Percentiles rank a stretch among this genome's conserved stretches.
phyloP scores from a whole-genome alignment of 2,329 filamentous ascomycete genomes.

The Stemphylium lycopersici region DNA sequence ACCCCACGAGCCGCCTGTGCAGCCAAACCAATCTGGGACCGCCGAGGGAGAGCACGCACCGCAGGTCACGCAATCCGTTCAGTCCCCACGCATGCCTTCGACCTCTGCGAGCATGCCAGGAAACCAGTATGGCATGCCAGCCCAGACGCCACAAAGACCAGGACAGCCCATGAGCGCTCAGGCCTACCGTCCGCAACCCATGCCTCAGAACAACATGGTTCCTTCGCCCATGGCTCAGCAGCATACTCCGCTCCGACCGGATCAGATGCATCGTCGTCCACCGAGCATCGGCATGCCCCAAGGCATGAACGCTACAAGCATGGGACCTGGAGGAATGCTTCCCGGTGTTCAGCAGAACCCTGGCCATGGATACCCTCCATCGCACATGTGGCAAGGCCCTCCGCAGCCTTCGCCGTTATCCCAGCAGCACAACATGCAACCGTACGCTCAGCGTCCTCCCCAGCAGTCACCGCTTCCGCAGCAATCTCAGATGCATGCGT shows the following conservation, averaged over 20 bases:
- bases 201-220: slow-evolving; percentile 72
- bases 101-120: slow-evolving; percentile 62
- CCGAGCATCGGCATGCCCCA: slow-evolving; percentile 55
- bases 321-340: slow-evolving; percentile 48
- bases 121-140: slow-evolving; percentile 63
- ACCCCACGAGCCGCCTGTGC: slow-evolving; percentile 75
- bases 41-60: slow-evolving; percentile 48
- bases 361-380: slow-evolving; percentile 54
- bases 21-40: slow-evolving; percentile 52
- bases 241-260: slow-evolving; percentile 63
- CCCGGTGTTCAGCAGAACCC: slow-evolving; percentile 49
- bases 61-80: slow-evolving; percentile 52
- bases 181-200: slow-evolving; percentile 73
- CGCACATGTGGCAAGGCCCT: slow-evolving; percentile 58
- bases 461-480: slow-evolving; percentile 54
- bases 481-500: slow-evolving; percentile 57
- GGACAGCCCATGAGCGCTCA: slow-evolving; percentile 67
- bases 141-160: slow-evolving; percentile 64
- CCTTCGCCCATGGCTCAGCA: slow-evolving; percentile 76
- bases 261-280: slow-evolving; percentile 70
- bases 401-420: slow-evolving; percentile 57
- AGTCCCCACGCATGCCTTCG: slow-evolving; percentile 63
- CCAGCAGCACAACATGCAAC: slow-evolving; percentile 54
- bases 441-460: slow-evolving; percentile 51
- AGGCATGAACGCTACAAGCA: slow-evolving; percentile 30